Conservation (phyloP, 352 stramenopile genomes). For the Globisporangium yorkense region DNA sequence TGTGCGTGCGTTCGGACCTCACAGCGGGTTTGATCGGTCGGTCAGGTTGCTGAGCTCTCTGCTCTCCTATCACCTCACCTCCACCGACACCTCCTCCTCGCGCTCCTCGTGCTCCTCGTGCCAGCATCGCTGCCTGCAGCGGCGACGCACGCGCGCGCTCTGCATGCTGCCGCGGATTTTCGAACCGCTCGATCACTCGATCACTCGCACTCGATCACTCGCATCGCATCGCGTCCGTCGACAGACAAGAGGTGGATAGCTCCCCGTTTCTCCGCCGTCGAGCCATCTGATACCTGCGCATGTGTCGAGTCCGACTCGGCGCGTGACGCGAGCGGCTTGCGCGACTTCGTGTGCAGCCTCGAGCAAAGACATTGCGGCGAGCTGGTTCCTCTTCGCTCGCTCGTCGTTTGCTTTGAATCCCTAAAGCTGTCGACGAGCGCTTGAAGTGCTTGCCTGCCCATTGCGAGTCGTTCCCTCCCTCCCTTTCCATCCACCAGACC, state of each 20-base stretch:
- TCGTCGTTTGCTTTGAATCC: neutral
- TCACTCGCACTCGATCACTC: neutral
- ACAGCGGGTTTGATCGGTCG: too few relatives aligned
- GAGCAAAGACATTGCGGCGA: neutral
- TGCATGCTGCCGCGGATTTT: neutral
- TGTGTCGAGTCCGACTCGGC: neutral
- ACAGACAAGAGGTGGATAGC: slow-evolving; percentile 4
- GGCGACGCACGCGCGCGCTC: too few relatives aligned
- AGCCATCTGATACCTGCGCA: slow-evolving; percentile 6
- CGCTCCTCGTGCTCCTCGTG: neutral
- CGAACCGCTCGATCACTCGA: neutral
- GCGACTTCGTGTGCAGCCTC: neutral
- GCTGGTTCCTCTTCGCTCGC: neutral
- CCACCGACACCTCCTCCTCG: too few relatives aligned
- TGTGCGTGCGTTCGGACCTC: too few relatives aligned
- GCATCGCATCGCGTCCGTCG: neutral
- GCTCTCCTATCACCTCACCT: too few relatives aligned
- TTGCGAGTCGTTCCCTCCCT: too few relatives aligned
- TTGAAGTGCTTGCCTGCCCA: too few relatives aligned
- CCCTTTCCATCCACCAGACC: too few relatives aligned
- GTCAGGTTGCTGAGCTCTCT: too few relatives aligned
- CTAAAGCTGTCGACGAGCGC: too few relatives aligned
- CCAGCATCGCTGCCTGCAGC: too few relatives aligned
- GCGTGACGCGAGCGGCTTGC: neutral
- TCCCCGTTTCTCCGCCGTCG: neutral